These are phyloP conservation scores for Acorus gramineus DNA, from an alignment of 106 monocot genomes.

Conservation along the genomic window DNA sequence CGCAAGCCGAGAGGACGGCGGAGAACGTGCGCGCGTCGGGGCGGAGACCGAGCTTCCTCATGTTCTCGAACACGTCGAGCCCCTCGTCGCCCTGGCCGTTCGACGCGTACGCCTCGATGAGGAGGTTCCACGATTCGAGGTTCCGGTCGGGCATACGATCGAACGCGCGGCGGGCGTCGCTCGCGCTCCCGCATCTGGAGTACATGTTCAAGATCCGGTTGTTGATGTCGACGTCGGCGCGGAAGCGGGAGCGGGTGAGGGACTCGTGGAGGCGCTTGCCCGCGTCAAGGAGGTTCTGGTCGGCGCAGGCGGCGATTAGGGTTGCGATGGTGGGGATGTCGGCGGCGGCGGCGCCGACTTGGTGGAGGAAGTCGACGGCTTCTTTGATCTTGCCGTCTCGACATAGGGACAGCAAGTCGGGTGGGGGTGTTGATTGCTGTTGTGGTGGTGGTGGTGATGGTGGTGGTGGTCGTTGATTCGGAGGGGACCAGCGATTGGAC, in stretches of 20 bases:
- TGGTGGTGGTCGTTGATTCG: neutral
- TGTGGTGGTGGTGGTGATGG: neutral
- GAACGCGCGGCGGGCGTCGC: conserved; percentile 57
- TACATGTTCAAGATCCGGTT: conserved; percentile 64
- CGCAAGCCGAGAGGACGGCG: conserved; percentile 57
- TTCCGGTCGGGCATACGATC: conserved; percentile 75
- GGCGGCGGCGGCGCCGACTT: conserved; percentile 26
- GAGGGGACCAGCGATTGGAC: neutral
- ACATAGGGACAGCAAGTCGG: conserved; percentile 22
- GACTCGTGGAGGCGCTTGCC: conserved; percentile 71
- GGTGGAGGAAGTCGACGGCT: conserved; percentile 40
- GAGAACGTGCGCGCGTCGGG: conserved; percentile 46
- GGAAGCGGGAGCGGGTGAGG: conserved; percentile 62
- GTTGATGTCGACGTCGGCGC: conserved; percentile 55
- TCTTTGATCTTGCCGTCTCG: conserved; percentile 67
- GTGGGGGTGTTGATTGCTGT: conserved; percentile 1
- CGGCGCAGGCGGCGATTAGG: conserved; percentile 45
- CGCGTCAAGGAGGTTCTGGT: conserved; percentile 55
- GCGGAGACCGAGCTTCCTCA: conserved; percentile 48
- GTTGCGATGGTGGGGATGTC: conserved; percentile 38
- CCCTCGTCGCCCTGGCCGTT: conserved; percentile 86
- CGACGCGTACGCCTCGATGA: conserved; percentile 52
- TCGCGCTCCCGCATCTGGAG: conserved; percentile 42
- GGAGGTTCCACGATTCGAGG: conserved; percentile 66
- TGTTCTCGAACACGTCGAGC: conserved; percentile 60